Conservation (phyloP, 1,284 basidiomycete species). For the Leccinum pallidistipes region DNA sequence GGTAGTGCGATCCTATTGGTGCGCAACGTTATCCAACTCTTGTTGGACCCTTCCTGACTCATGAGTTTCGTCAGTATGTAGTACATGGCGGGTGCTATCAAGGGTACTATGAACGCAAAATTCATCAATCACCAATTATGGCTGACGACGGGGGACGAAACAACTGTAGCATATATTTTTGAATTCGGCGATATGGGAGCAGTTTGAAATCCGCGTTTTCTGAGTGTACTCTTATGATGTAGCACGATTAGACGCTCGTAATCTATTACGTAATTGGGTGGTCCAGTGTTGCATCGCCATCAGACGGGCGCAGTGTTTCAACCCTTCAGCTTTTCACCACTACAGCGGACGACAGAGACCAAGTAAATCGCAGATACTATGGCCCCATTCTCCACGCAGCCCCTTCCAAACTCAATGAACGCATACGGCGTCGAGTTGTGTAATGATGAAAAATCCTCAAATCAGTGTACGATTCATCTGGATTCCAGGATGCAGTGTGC, state of each 20-base stretch:
- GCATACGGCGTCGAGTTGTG: constrained; percentile 8
- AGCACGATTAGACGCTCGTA: no score
- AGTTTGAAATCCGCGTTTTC: no score
- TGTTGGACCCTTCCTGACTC: no score
- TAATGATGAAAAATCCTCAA: constrained; percentile 19
- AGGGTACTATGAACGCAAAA: no score
- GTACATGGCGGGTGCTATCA: no score
- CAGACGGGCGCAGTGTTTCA: neutral
- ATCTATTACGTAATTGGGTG: neutral
- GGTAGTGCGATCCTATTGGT: no score
- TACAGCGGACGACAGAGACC: neutral
- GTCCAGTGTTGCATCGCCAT: neutral
- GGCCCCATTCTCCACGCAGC: constrained; percentile 28
- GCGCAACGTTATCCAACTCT: no score
- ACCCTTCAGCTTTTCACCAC: constrained; percentile 1
- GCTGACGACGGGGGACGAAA: no score
- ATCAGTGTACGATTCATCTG: constrained; percentile 30
- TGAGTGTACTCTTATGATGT: no score
- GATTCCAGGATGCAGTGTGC: constrained; percentile 20
- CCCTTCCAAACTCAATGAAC: constrained; percentile 25
- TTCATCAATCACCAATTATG: neutral
- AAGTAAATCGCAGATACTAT: constrained; percentile 23
- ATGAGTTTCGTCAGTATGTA: no score
- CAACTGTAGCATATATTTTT: no score
- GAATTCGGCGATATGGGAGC: no score